Conservation (phyloP, 2,329 filamentous ascomycete genomes). For the Simplicillium sp. region DNA sequence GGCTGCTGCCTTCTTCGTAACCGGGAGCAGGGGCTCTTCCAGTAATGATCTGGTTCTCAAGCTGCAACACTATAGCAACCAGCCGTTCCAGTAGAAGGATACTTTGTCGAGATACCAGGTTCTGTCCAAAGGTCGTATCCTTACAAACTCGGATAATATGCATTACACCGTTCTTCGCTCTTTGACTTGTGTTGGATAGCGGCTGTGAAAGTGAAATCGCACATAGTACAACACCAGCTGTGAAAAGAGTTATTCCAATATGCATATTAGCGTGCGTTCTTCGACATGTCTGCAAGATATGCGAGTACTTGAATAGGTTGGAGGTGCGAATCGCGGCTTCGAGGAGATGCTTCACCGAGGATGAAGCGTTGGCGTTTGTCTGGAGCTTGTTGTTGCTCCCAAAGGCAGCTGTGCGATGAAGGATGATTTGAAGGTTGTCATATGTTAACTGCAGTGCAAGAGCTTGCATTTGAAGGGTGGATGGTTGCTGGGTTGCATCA, state of each 20-base stretch:
- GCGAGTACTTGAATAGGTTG: conserved; percentile 1
- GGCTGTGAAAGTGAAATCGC: conserved; percentile 3
- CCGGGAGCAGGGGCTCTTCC: not conserved
- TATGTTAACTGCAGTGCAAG: conserved; percentile 4
- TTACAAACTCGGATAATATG: conserved; percentile 5
- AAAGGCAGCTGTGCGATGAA: conserved; percentile 3
- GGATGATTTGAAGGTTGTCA: conserved; percentile 5
- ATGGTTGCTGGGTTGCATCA: not conserved
- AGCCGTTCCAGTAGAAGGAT: conserved; percentile 6
- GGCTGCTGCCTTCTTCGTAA: too few species aligned
- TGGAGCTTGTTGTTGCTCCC: conserved; percentile 1
- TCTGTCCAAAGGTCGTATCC: conserved; percentile 1
- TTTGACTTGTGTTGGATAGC: conserved; percentile 2
- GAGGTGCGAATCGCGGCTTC: conserved; percentile 3
- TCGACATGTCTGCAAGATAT: conserved; percentile 1
- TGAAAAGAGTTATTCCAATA: conserved; percentile 6
- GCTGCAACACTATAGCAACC: conserved; percentile 3
- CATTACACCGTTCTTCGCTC: conserved; percentile 5
- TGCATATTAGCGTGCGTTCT: conserved; percentile 6
- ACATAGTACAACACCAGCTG: conserved; percentile 6
- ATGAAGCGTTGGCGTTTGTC: not conserved
- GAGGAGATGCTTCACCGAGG: conserved; percentile 1
- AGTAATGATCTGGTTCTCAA: conserved; percentile 6
- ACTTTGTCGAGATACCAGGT: conserved; percentile 3
- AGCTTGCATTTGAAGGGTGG: conserved; percentile 3